phyloP scores from a whole-genome alignment of 805 yeast genomes.

The Myxozyma sirexii region DNA sequence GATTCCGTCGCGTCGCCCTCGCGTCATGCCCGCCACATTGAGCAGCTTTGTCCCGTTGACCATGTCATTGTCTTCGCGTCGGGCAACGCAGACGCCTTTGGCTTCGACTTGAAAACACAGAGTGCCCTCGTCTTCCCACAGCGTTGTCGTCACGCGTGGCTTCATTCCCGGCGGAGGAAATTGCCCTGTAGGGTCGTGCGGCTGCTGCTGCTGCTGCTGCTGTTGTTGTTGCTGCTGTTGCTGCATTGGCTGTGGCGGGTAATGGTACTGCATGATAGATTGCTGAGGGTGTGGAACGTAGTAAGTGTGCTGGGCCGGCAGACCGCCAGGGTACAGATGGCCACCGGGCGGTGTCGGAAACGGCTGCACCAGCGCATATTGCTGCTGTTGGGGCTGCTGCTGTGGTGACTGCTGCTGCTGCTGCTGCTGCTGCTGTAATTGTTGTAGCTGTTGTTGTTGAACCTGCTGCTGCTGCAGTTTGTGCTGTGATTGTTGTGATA shows the following conservation, averaged over 20 bases:
- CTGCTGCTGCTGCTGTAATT: conserved; percentile 27
- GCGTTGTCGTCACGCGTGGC: conserved; percentile 72
- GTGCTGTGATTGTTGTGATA: conserved; percentile 17
- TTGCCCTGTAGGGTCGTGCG: conserved; percentile 39
- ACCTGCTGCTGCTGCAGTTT: conserved; percentile 18
- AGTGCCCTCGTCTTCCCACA: conserved; percentile 89
- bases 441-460: conserved; percentile 18
- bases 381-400: conserved; percentile 27
- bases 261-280: conserved; percentile 37
- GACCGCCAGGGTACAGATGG: conserved; percentile 9
- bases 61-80: conserved; percentile 87
- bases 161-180: conserved; percentile 40
- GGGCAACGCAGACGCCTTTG: conserved; percentile 74
- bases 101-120: conserved; percentile 84
- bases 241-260: conserved; percentile 27
- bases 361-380: conserved; percentile 14
- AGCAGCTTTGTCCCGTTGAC: conserved; percentile 82
- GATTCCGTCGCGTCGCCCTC: conserved; percentile 88
- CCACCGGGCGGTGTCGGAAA: conserved; percentile 20
- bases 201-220: background rate
- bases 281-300: conserved; percentile 33
- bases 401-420: conserved; percentile 19
- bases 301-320: conserved; percentile 21
- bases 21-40: conserved; percentile 83
- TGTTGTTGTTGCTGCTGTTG: background rate